Conservation (phyloP, 441 rosid genomes). For the Mallotus repandus region DNA sequence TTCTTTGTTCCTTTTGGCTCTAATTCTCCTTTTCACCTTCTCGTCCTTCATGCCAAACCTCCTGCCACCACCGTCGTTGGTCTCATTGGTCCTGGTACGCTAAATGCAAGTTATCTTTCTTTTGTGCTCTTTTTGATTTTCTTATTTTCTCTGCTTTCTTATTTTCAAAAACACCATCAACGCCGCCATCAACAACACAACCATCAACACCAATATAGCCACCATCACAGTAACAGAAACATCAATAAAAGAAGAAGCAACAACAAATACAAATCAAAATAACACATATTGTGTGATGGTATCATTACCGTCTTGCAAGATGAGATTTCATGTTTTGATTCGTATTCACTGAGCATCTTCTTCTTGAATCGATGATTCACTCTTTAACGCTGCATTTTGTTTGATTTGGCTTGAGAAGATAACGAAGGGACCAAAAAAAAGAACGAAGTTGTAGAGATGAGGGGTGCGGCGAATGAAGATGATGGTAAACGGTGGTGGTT, state of each 20-base stretch:
- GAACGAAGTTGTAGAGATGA: too few species aligned
- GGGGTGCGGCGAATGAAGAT: too few species aligned
- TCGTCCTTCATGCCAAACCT: constrained; percentile 74
- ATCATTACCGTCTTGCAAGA: constrained; percentile 28
- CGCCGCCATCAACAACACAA: too few species aligned
- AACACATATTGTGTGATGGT: constrained; percentile 34
- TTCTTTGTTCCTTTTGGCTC: constrained; percentile 57
- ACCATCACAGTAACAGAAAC: too few species aligned
- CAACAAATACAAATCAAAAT: neutral
- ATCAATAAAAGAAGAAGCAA: too few species aligned
- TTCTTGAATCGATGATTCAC: constrained; percentile 35
- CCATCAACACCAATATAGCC: too few species aligned
- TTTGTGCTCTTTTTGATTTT: too few species aligned
- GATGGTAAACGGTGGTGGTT: too few species aligned
- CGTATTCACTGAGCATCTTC: constrained; percentile 34
- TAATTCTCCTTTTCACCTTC: constrained; percentile 58
- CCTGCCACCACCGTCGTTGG: constrained; percentile 50
- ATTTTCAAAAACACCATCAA: too few species aligned
- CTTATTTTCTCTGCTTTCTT: too few species aligned
- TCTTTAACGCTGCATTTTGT: neutral
- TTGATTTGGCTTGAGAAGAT: neutral
- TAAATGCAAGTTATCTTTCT: too few species aligned
- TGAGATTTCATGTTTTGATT: constrained; percentile 55
- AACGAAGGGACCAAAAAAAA: constrained; percentile 48
- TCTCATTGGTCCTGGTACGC: constrained; percentile 73